Conservation (phyloP, 2,329 filamentous ascomycete genomes). For the Colletotrichum kahawae region DNA sequence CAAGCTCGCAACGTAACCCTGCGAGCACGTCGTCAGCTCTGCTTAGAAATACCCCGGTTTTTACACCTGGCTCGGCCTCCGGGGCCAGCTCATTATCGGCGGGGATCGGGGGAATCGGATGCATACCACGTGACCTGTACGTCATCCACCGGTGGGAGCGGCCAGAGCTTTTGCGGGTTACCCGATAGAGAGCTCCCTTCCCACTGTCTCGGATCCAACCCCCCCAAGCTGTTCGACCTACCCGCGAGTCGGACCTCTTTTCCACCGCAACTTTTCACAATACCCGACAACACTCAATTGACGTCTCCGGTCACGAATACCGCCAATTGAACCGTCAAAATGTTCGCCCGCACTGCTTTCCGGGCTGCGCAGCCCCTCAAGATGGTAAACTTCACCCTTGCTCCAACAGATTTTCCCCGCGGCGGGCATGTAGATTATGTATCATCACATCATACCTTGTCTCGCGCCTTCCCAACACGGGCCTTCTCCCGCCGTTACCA, state of each 20-base stretch:
- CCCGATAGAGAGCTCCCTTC: not conserved
- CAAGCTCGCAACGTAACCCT: not conserved
- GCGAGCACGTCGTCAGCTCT: not conserved
- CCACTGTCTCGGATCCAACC: not conserved
- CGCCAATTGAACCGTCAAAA: conserved; percentile 39
- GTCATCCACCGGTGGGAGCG: conserved; percentile 6
- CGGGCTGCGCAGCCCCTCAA: conserved; percentile 69
- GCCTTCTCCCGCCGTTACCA: not conserved
- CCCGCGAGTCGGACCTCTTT: not conserved
- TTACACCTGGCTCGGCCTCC: not conserved
- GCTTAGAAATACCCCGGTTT: conserved; percentile 2
- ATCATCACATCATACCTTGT: not conserved
- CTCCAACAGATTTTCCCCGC: not conserved
- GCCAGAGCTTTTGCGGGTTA: not conserved
- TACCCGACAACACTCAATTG: conserved; percentile 15
- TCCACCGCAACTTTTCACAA: not conserved
- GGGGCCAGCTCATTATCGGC: not conserved
- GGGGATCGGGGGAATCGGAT: not conserved
- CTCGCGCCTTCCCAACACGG: not conserved
- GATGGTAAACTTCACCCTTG: conserved; percentile 55
- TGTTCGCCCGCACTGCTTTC: conserved; percentile 72
- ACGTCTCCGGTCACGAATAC: not conserved
- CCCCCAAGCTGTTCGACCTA: not conserved
- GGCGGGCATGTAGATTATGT: not conserved
- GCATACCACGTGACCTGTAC: conserved; percentile 19